phyloP scores from a whole-genome alignment of 257 asterid genomes.

The Nicotiana obtusifolia region DNA sequence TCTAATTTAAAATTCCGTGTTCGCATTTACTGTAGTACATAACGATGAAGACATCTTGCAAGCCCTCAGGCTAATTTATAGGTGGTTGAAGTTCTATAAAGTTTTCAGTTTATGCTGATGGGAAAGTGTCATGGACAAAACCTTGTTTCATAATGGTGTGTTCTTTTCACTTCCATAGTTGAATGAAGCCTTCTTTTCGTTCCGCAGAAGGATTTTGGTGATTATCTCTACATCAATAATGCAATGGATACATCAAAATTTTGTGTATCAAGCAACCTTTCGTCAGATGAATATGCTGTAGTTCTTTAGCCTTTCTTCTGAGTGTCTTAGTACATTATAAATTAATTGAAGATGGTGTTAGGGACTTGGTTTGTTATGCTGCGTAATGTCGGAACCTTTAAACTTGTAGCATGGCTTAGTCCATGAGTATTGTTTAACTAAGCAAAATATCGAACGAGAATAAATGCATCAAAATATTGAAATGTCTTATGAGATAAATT shows the following conservation, averaged over 20 bases:
- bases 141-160: not conserved
- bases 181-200: not conserved
- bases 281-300: not conserved
- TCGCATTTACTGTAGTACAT: not conserved
- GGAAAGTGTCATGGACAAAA: not conserved
- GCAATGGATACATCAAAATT: not conserved
- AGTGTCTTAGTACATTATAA: not conserved
- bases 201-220: not conserved
- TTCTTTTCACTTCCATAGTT: not conserved
- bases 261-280: not conserved
- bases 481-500: not conserved
- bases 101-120: not conserved
- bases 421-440: not conserved
- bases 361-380: not conserved
- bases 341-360: not conserved
- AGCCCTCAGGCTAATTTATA: not conserved
- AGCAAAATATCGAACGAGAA: not conserved
- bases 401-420: not conserved
- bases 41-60: not conserved
- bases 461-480: not conserved
- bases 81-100: not conserved
- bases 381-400: not conserved
- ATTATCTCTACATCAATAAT: not conserved
- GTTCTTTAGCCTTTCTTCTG: not conserved
- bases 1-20: not conserved